Percentiles rank a stretch among this genome's conserved stretches.
These are phyloP conservation scores for Aspergillus sojae DNA, from an alignment of 2,329 filamentous ascomycete species.

Conservation along the genomic window DNA sequence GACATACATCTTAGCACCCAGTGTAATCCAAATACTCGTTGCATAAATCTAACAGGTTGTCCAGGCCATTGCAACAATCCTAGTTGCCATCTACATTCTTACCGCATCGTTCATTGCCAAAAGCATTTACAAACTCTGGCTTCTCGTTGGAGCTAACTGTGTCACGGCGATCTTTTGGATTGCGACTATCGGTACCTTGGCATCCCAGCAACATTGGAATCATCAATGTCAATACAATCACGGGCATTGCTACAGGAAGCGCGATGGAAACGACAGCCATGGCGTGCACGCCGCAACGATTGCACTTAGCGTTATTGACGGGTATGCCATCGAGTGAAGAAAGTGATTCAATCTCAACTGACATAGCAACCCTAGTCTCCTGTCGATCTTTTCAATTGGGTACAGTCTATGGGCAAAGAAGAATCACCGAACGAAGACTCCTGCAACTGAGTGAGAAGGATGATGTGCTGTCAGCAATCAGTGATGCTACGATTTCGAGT, in stretches of 20 bases:
- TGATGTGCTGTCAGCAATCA: neutral
- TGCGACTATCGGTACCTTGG: neutral
- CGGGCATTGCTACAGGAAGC: conserved; percentile 3
- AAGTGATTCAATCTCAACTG: neutral
- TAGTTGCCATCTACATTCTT: conserved; percentile 4
- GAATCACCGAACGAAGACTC: neutral
- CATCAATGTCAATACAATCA: neutral
- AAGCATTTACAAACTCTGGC: neutral
- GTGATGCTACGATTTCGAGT: no score
- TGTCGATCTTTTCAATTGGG: neutral
- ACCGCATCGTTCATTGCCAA: conserved; percentile 5
- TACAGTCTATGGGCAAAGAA: neutral
- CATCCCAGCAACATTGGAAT: neutral
- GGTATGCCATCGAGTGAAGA: neutral
- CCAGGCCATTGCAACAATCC: conserved; percentile 6
- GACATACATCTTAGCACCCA: no score
- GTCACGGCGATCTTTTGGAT: neutral
- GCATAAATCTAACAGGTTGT: neutral
- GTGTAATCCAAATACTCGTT: neutral
- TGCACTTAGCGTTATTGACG: conserved; percentile 3
- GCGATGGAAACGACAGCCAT: neutral
- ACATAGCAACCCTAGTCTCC: neutral
- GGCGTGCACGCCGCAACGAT: neutral
- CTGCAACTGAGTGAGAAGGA: neutral
- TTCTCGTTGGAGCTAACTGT: neutral